phyloP scores from a whole-genome alignment of 106 monocot genomes.

The Acanthochlamys bracteata region DNA sequence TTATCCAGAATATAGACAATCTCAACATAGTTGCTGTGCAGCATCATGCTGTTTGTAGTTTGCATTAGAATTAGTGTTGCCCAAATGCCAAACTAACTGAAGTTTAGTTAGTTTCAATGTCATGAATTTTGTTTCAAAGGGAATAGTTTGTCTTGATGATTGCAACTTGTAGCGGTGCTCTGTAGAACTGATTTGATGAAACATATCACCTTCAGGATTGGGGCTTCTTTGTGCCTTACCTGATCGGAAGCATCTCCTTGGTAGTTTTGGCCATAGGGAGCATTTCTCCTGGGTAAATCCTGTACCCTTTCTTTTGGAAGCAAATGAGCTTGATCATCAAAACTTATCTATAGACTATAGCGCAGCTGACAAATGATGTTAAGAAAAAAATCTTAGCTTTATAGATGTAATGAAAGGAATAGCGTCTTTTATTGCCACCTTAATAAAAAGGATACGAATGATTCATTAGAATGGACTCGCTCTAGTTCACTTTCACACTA shows the following conservation, averaged over 20 bases:
- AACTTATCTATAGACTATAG: too few species aligned
- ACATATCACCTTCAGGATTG: conserved; percentile 52
- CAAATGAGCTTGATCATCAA: too few species aligned
- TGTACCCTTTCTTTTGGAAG: too few species aligned
- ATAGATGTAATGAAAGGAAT: too few species aligned
- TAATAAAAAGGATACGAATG: not conserved
- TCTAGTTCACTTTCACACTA: not conserved
- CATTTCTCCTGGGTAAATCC: conserved; percentile 75
- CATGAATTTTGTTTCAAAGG: not conserved
- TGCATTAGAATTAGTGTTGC: not conserved
- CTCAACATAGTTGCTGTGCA: not conserved
- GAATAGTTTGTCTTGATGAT: not conserved
- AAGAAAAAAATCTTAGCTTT: too few species aligned
- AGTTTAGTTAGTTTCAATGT: too few species aligned
- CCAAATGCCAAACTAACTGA: too few species aligned
- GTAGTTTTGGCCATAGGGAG: conserved; percentile 92
- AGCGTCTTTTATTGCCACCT: not conserved
- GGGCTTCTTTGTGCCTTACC: conserved; percentile 94
- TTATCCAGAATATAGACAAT: not conserved
- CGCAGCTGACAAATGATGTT: too few species aligned
- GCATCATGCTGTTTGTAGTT: not conserved
- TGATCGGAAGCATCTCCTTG: conserved; percentile 85
- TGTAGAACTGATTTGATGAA: not conserved
- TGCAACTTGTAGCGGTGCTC: too few species aligned
- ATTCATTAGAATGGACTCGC: not conserved